Evolutionary conservation across 495 filamentous ascomycete genomes (phyloP).

Genomic region (Coniosporium apollinis): DNA sequence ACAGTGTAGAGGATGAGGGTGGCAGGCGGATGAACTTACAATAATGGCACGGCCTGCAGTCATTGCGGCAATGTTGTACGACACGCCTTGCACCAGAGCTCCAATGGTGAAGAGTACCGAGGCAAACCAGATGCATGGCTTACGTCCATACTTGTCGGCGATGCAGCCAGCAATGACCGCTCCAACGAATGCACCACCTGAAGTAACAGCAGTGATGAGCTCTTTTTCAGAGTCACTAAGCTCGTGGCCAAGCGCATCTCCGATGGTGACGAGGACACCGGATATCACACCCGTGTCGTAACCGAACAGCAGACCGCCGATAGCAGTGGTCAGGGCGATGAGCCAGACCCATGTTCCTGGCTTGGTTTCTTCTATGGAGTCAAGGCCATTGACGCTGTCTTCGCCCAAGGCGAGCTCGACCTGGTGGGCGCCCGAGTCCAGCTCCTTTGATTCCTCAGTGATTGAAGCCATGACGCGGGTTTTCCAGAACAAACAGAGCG

Average conservation of each 20-base stretch:
- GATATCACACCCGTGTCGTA: slow-evolving; percentile 36
- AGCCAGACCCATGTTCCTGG: slow-evolving; percentile 37
- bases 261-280: slow-evolving; percentile 28
- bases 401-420: background rate
- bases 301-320: slow-evolving; percentile 71
- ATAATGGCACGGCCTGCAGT: slow-evolving; percentile 33
- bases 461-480: too few species aligned
- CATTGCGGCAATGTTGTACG: slow-evolving; percentile 31
- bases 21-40: too few species aligned
- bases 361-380: background rate
- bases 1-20: too few species aligned
- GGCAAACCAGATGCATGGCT: slow-evolving; percentile 29
- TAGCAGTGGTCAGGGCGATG: slow-evolving; percentile 62
- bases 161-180: slow-evolving; percentile 32
- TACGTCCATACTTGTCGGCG: slow-evolving; percentile 34
- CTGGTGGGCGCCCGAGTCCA: too few species aligned
- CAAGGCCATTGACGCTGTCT: background rate
- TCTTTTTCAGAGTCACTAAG: slow-evolving; percentile 27
- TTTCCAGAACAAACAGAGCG: too few species aligned
- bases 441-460: too few species aligned
- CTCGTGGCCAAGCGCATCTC: slow-evolving; percentile 17
- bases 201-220: slow-evolving; percentile 30
- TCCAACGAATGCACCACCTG: slow-evolving; percentile 34
- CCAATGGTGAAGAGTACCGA: slow-evolving; percentile 32
- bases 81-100: slow-evolving; percentile 27